These are phyloP conservation scores for Thermoascus crustaceus DNA, from an alignment of 2,329 filamentous ascomycete species.

Conservation along the genomic window DNA sequence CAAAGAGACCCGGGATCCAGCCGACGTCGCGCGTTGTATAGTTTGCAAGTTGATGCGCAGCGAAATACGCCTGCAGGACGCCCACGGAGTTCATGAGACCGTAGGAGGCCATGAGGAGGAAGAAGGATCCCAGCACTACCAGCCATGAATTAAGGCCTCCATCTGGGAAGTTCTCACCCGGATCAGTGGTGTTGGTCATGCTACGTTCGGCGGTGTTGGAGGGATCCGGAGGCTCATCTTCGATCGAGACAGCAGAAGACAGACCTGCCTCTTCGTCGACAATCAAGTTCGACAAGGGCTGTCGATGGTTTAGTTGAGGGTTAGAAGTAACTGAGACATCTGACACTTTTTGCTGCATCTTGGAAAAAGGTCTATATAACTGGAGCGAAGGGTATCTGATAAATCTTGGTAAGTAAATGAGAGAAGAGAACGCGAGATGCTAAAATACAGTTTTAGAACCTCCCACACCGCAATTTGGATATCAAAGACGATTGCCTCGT, in stretches of 20 bases:
- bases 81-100: slow-evolving; percentile 46
- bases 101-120: slow-evolving; percentile 31
- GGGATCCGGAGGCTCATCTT: neutral
- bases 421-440: too few species aligned
- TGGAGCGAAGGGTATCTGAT: too few species aligned
- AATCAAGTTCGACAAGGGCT: too few species aligned
- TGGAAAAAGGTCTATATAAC: too few species aligned
- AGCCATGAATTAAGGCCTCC: slow-evolving; percentile 29
- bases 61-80: slow-evolving; percentile 42
- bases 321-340: too few species aligned
- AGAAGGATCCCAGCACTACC: slow-evolving; percentile 30
- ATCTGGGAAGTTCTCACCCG: slow-evolving; percentile 19
- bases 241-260: neutral
- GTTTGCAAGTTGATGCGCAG: slow-evolving; percentile 35
- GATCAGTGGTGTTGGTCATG: neutral
- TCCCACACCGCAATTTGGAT: too few species aligned
- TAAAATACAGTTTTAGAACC: too few species aligned
- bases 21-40: slow-evolving; percentile 41
- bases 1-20: slow-evolving; percentile 44
- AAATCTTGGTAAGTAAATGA: too few species aligned
- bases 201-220: neutral
- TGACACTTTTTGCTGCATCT: too few species aligned
- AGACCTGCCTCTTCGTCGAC: neutral
- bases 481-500: too few species aligned
- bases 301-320: too few species aligned